Evolutionary conservation across 73 alveolate species (phyloP).

Genomic region (Paramecium caudatum): DNA sequence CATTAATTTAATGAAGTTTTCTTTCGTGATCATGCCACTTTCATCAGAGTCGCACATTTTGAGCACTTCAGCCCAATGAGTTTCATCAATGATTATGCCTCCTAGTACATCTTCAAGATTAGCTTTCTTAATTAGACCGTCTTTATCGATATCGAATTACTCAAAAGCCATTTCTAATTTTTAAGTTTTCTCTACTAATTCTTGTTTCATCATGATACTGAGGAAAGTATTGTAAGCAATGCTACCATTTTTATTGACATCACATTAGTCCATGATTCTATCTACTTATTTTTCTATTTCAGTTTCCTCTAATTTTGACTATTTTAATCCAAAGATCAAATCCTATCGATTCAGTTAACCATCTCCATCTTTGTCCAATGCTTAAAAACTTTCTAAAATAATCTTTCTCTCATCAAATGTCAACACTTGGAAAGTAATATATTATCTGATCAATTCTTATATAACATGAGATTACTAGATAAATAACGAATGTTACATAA

Average conservation of each 20-base stretch:
- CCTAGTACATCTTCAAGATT: conserved; percentile 53
- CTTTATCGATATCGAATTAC: conserved; percentile 37
- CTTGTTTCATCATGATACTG: conserved; percentile 21
- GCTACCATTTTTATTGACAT: conserved; percentile 24
- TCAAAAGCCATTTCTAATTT: conserved; percentile 60
- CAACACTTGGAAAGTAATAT: conserved; percentile 25
- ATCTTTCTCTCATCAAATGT: conserved; percentile 21
- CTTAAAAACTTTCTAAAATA: not conserved
- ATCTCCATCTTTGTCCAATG: conserved; percentile 62
- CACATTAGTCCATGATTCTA: conserved; percentile 29
- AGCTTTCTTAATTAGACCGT: conserved; percentile 20
- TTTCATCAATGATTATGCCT: conserved; percentile 64
- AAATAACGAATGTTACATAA: not conserved
- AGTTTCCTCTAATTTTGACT: not conserved
- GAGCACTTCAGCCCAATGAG: conserved; percentile 70
- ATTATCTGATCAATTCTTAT: conserved; percentile 28
- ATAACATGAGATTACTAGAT: conserved; percentile 44
- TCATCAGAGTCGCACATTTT: conserved; percentile 67
- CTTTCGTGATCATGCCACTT: conserved; percentile 67
- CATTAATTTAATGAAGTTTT: conserved; percentile 45
- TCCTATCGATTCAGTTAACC: conserved; percentile 53
- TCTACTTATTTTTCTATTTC: conserved; percentile 6
- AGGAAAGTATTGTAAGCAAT: conserved; percentile 12
- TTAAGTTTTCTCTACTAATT: not conserved
- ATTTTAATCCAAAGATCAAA: conserved; percentile 33